A percentile compares a stretch with the other conserved stretches of the same genome.
These are phyloP conservation scores for Boletellus sp. DNA, from an alignment of 768 basidiomycete genomes.

Conservation along the genomic window DNA sequence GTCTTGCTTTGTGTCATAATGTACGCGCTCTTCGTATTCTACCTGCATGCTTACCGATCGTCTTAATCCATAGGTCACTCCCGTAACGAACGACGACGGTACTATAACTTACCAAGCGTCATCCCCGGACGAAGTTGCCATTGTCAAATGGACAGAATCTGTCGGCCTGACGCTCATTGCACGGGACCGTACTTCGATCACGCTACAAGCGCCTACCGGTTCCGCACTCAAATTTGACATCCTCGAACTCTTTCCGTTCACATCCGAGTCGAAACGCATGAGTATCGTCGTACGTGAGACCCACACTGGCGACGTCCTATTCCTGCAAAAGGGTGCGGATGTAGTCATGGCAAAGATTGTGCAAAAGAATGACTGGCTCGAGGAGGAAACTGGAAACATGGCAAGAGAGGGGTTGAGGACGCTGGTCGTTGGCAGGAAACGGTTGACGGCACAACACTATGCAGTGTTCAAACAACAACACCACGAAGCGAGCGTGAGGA, in stretches of 20 bases:
- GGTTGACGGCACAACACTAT: constrained; percentile 66
- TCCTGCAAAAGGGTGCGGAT: constrained; percentile 96
- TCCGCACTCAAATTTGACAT: constrained; percentile 70
- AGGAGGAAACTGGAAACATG: constrained; percentile 99
- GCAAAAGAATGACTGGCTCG: constrained; percentile 96
- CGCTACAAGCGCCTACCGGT: constrained; percentile 70
- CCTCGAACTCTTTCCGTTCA: constrained; percentile 96
- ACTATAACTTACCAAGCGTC: constrained; percentile 96
- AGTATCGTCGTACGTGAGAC: constrained; percentile 90
- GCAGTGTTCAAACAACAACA: constrained; percentile 67
- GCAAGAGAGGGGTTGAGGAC: constrained; percentile 94
- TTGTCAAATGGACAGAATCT: constrained; percentile 95
- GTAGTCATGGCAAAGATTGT: constrained; percentile 97
- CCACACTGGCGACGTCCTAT: constrained; percentile 73
- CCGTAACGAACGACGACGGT: constrained; percentile 91
- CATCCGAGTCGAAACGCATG: constrained; percentile 98
- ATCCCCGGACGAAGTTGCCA: constrained; percentile 98
- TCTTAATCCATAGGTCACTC: constrained; percentile 75
- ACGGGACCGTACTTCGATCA: constrained; percentile 89
- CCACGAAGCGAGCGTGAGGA: constrained; percentile 72
- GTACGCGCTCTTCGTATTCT: constrained; percentile 40
- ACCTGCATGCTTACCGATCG: not conserved
- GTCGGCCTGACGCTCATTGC: constrained; percentile 86
- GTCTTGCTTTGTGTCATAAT: constrained; percentile 94
- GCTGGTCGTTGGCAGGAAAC: constrained; percentile 85